Base-by-base conservation (phyloP, 2,329 filamentous ascomycete genomes). In the Alternaria conjuncta region DNA sequence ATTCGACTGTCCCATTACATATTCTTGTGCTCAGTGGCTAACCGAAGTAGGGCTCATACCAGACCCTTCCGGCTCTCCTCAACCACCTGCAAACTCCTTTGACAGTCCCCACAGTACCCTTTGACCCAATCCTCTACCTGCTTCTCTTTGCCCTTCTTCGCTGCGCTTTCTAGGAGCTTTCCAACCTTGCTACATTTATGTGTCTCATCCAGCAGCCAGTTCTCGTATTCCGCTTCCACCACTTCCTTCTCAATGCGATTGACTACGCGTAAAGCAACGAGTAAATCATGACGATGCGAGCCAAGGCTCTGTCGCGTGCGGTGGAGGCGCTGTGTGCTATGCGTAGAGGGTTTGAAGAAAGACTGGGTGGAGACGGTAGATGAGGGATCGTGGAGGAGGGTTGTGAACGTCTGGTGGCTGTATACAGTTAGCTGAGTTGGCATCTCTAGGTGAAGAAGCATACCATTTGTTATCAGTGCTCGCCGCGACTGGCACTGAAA, bases 161-260 rank as follows among this genome's bases (percentile, higher is more conserved):
- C 75, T 25, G 60, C 63, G 44, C 67, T 66, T 20, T 69, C 60
- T 11, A 87, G 75, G 70, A 89, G 79, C 13, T 75, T 77, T 44
- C 85, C 84, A 8, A 89, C 79, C 74, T 91, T 87, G 60, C 88
- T 88, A 78, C 96, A 99, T 53, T 92, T 87, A 32, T 85, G 80
- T 67, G 89, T 90, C 82, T 99, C 96, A 69, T 92, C 90, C 4
- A 87, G 81, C 28, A 98, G 86, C 94, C 95, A 99, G 67, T 92
- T 92, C 82, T 97, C 94, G 90, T 94, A 99, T 79, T 97, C 95
- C 0, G 91, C 91, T 73, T 89, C 87, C 57, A 98, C 81, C 78
- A 97, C 90, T 79, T 97, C 94, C 62, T 87, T 86, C 83, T 98
- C 96, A 26, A 98, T 89, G 61, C 87, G 90, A 80, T 98, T 97